Base-by-base conservation (phyloP, 1,139 yeast species). In the Sugiyamaella japonica region DNA sequence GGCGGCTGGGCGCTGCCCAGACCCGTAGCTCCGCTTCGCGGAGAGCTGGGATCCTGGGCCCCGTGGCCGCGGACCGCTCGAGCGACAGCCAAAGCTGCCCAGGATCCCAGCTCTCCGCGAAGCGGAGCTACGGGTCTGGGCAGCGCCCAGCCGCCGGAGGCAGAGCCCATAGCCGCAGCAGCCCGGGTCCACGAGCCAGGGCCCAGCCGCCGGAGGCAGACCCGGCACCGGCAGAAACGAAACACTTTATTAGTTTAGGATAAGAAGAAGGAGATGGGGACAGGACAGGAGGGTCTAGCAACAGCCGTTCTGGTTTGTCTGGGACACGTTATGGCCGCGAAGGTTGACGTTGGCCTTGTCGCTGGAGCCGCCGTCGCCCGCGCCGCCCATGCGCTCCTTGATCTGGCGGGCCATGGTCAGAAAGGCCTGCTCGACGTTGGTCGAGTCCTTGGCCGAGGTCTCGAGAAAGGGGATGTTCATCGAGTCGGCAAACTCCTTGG, bases 371-470 rank as follows among this genome's bases (percentile, higher is more conserved):
- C 80, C 78, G 61, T 79, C 80, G 57, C 76, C 76, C 61, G 77
- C 79, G 71, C 77, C 86, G 61, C 97, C 89, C 89, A 91, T 89
- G 70, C 91, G 90, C 61, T 96, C 96, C 79, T 95, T 95, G 71
- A 93, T 93, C 74, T 95, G 98, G 73, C 96, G 86, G 8, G 99
- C 97, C 99, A 93, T 93, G 62, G 97, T 89, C 78, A 89, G 84
- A 76, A 93, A 93, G 13, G 99, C 98, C 74, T 93, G 97, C 73
- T 95, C 99, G 64, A 93, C 99, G 70, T 93, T 93, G 58, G 97
- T 89, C 38, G 97, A 87, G 65, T 88, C 87, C 72, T 91, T 83
- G 34, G 99, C 99, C 34, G 96, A 87, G 10, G 99, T 95, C 76
- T 93, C 99, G 74, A 93, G 82, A 74, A 93, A 90, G 57, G 97